Evolutionary conservation across 805 yeast species (phyloP), one percentile per base, ranked within the genome.

Genomic region (Suhomyces pyralidae): DNA sequence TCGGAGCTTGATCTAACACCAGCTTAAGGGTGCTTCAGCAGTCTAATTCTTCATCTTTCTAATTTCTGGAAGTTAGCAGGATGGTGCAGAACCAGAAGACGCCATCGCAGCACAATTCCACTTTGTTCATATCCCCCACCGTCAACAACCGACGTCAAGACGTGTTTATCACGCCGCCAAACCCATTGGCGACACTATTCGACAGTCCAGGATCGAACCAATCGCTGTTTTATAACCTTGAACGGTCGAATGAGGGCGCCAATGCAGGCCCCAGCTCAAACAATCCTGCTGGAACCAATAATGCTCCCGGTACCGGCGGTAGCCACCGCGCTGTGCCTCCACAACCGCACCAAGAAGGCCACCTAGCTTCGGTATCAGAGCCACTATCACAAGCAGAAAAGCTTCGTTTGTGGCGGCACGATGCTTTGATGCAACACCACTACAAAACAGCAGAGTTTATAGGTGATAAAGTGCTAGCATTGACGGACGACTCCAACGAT

Each of bases 351-450:
- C 24, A 45, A 3, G 45, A 24, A 14, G 36, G 46, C 10, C 32
- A 50, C 7, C 24, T 40, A 8, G 26, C 52, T 12, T 20, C 45
- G 5, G 50, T 32, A 1, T 60, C 55, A 6, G 76, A 74, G 49
- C 86, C 86, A 5, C 63, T 82, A 40, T 81, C 96, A 0, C 94
- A 88, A 53, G 94, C 92, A 0, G 97, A 93, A 57, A 84, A 85
- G 59, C 77, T 94, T 34, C 72, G 98, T 45, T 74, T 89, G 26
- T 94, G 98, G 99, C 75, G 98, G 46, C 96, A 91, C 57, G 97
- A 91, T 64, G 96, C 99, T 0, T 68, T 88, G 52, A 84, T 88
- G 86, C 96, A 92, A 61, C 97, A 92, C 66, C 96, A 91, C 56
- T 89, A 89, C 67, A 79, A 79, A 44, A 90, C 97, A 0, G 97